phyloP scores from a whole-genome alignment of 129 eudicot species.

The Artemisia annua region DNA sequence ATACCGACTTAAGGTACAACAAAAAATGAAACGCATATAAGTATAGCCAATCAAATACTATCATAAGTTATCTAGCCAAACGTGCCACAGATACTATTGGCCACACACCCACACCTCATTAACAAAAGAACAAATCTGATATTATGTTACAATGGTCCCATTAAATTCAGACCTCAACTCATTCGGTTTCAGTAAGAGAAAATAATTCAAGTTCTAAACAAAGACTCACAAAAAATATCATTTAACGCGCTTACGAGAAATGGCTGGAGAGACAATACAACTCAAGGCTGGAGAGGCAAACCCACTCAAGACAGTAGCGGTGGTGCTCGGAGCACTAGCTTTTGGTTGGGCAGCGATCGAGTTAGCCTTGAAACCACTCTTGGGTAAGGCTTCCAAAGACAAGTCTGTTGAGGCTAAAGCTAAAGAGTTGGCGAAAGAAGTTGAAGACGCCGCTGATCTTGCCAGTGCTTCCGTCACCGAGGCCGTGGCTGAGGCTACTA shows the following conservation, averaged over 20 bases:
- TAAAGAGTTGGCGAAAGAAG: slow-evolving; percentile 20
- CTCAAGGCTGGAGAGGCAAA: slow-evolving; percentile 22
- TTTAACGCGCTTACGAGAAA: not conserved
- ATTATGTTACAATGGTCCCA: slow-evolving; percentile 8
- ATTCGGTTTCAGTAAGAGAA: not conserved
- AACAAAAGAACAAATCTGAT: slow-evolving; percentile 18
- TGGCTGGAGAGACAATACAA: slow-evolving; percentile 31
- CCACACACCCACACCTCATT: slow-evolving; percentile 7
- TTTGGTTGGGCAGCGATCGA: slow-evolving; percentile 80
- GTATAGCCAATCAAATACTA: not conserved
- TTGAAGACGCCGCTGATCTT: not conserved
- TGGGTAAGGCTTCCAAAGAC: slow-evolving; percentile 52
- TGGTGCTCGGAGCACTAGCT: slow-evolving; percentile 75
- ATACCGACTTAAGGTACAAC: no score
- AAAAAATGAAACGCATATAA: no score
- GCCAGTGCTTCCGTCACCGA: not conserved
- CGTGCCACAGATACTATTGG: slow-evolving; percentile 18
- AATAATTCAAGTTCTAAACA: not conserved
- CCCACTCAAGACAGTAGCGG: slow-evolving; percentile 27
- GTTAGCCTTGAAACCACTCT: slow-evolving; percentile 81
- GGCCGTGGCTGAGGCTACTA: no score
- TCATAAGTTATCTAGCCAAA: slow-evolving; percentile 25
- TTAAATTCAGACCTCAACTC: slow-evolving; percentile 21
- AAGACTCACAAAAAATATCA: not conserved
- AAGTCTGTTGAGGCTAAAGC: slow-evolving; percentile 55